Evolutionary conservation across 2,329 filamentous ascomycete genomes (phyloP).

Genomic region (Didymella glomerata): DNA sequence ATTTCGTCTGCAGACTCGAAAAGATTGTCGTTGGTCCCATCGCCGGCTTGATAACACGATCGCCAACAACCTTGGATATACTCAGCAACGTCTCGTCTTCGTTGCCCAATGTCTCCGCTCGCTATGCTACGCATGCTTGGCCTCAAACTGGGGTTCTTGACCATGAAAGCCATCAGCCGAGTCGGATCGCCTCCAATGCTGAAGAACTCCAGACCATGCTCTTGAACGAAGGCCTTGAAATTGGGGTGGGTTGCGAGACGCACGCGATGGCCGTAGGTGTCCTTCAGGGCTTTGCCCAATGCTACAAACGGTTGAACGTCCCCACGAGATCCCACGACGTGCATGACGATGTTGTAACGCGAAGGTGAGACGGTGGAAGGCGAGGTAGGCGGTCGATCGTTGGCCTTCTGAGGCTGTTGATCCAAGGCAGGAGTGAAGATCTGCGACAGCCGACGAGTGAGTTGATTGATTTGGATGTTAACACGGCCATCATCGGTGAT

Average conservation of each 20-base stretch:
- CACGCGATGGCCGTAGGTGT: neutral
- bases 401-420: neutral
- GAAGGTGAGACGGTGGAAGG: neutral
- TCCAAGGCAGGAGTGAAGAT: constrained; percentile 6
- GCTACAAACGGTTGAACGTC: neutral
- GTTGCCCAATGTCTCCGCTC: constrained; percentile 7
- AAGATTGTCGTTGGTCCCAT: constrained; percentile 39
- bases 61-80: constrained; percentile 28
- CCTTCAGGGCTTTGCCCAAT: neutral
- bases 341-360: constrained; percentile 1
- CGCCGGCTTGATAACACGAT: constrained; percentile 44
- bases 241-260: constrained; percentile 1
- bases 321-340: neutral
- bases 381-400: neutral
- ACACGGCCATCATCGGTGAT: neutral
- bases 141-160: constrained; percentile 56
- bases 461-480: neutral
- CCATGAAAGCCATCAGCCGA: constrained; percentile 61
- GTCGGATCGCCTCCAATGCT: constrained; percentile 44
- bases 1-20: constrained; percentile 37
- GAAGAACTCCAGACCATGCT: constrained; percentile 44
- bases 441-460: neutral
- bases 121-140: constrained; percentile 4
- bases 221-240: neutral
- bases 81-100: constrained; percentile 7